phyloP scores from a whole-genome alignment of 805 yeast genomes.

The Wickerhamiella parazyma region DNA sequence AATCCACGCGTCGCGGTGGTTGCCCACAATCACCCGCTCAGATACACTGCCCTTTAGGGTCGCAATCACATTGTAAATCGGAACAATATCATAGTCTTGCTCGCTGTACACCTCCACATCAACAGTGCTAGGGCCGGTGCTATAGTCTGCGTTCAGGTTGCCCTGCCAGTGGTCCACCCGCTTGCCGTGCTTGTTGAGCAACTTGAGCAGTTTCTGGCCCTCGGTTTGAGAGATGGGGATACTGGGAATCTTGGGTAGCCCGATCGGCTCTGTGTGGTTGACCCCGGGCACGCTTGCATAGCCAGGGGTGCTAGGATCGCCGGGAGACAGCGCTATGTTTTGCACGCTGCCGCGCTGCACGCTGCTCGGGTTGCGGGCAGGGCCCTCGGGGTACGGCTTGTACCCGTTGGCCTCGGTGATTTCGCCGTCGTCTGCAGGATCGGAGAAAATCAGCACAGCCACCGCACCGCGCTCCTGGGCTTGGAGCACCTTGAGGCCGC shows the following conservation, averaged over 20 bases:
- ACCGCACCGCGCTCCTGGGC: slow-evolving; percentile 60
- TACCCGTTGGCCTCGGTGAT: slow-evolving; percentile 43
- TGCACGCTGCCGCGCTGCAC: slow-evolving; percentile 68
- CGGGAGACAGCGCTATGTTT: slow-evolving; percentile 48
- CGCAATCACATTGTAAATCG: slow-evolving; percentile 52
- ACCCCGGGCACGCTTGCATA: slow-evolving; percentile 38
- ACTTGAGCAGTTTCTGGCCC: slow-evolving; percentile 45
- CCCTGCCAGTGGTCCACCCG: slow-evolving; percentile 33
- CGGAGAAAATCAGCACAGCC: slow-evolving; percentile 56
- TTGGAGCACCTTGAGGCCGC: slow-evolving; percentile 64
- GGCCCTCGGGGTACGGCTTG: slow-evolving; percentile 58
- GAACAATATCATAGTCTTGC: slow-evolving; percentile 48
- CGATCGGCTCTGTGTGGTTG: slow-evolving; percentile 33
- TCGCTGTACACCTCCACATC: slow-evolving; percentile 42
- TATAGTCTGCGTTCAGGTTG: slow-evolving; percentile 34
- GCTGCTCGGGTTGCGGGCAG: slow-evolving; percentile 62
- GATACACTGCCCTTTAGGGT: slow-evolving; percentile 40
- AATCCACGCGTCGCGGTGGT: slow-evolving; percentile 73
- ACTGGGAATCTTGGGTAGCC: slow-evolving; percentile 55
- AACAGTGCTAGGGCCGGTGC: slow-evolving; percentile 37
- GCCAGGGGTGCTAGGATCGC: slow-evolving; percentile 72
- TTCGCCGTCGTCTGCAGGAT: slow-evolving; percentile 45
- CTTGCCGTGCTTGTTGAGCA: slow-evolving; percentile 46
- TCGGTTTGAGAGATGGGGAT: slow-evolving; percentile 55
- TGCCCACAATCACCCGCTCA: slow-evolving; percentile 53